A percentile compares a stretch with the other conserved stretches of the same genome.
Evolutionary conservation across 192 early-diverging fungal genomes (phyloP).

Genomic region (Kappamyces sp.): DNA sequence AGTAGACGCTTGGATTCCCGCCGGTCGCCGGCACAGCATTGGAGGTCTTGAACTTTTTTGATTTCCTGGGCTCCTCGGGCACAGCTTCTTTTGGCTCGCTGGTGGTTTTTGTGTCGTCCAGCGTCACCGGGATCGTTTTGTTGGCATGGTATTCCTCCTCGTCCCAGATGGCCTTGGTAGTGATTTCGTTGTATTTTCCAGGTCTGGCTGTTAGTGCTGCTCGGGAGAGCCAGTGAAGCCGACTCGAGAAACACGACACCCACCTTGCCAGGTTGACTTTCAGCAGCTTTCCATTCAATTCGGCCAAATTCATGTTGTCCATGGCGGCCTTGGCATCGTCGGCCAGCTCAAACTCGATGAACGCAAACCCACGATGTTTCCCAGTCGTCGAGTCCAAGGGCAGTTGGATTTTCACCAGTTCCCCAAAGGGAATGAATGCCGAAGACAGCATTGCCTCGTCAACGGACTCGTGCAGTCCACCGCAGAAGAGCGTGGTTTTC

Average conservation of each 20-base stretch:
- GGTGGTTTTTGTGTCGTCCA: conserved; percentile 12
- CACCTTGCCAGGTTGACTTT: conserved; percentile 82
- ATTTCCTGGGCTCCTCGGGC: background rate
- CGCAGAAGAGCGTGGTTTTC: conserved; percentile 40
- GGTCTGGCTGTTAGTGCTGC: background rate
- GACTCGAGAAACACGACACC: background rate
- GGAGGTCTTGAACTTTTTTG: background rate
- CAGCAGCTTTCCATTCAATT: conserved; percentile 84
- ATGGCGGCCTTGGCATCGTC: conserved; percentile 84
- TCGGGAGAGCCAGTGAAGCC: too few relatives aligned
- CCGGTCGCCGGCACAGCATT: background rate
- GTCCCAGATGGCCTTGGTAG: conserved; percentile 30
- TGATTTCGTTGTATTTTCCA: conserved; percentile 17
- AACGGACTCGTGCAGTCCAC: conserved; percentile 77
- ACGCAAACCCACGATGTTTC: conserved; percentile 91
- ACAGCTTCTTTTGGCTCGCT: conserved; percentile 6
- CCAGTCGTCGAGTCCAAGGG: conserved; percentile 75
- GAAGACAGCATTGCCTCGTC: conserved; percentile 72
- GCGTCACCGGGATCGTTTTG: background rate
- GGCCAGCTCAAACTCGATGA: conserved; percentile 84
- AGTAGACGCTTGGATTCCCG: conserved; percentile 39
- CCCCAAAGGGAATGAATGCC: conserved; percentile 95
- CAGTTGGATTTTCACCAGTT: conserved; percentile 81
- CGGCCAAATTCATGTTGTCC: conserved; percentile 86
- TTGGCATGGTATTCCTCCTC: conserved; percentile 27